These are phyloP conservation scores for Candida piceae DNA, from an alignment of 805 yeast species.

Conservation along the genomic window DNA sequence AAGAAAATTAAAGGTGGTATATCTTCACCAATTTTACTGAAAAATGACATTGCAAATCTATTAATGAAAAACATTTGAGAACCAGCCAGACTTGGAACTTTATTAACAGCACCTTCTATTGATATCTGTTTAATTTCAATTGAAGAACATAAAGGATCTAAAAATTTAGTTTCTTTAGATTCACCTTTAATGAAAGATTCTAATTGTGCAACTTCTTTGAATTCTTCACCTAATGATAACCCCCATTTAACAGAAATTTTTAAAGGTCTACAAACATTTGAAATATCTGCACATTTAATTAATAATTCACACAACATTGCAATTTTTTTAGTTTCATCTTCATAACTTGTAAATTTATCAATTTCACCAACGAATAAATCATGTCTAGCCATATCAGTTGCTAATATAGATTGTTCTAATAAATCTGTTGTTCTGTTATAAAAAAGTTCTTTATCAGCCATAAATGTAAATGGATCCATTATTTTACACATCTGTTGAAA, in stretches of 20 bases:
- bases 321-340: constrained; percentile 22
- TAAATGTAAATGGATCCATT: constrained; percentile 12
- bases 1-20: constrained; percentile 61
- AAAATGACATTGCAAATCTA: constrained; percentile 75
- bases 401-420: constrained; percentile 39
- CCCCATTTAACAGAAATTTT: constrained; percentile 85
- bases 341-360: constrained; percentile 25
- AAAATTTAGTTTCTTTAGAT: constrained; percentile 6
- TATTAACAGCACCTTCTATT: constrained; percentile 38
- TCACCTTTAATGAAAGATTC: constrained; percentile 30
- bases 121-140: constrained; percentile 27
- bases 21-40: constrained; percentile 53
- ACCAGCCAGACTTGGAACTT: constrained; percentile 48
- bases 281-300: constrained; percentile 92
- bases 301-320: constrained; percentile 58
- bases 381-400: constrained; percentile 94
- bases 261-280: constrained; percentile 83
- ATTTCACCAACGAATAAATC: constrained; percentile 60
- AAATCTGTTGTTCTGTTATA: constrained; percentile 3
- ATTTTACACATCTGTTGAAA: constrained; percentile 54
- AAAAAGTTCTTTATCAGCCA: background rate
- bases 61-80: constrained; percentile 82
- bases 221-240: constrained; percentile 68
- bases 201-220: constrained; percentile 57
- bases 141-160: constrained; percentile 8